Percentiles rank a stretch among this genome's conserved stretches.
phyloP scores from a whole-genome alignment of 345 rosid genomes.

The Microthlaspi erraticum region DNA sequence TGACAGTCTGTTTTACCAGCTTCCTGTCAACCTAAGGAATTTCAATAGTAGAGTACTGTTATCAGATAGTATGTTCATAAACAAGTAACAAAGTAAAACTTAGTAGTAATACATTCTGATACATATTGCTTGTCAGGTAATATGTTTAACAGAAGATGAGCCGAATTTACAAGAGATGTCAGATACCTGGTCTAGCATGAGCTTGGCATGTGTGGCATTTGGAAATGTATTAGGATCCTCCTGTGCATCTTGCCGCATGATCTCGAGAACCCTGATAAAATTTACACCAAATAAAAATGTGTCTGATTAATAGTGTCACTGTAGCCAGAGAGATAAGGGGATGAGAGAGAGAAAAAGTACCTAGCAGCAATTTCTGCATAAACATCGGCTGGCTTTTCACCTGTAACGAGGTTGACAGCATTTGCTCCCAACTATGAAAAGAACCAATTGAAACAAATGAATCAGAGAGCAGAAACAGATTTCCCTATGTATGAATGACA shows the following conservation, averaged over 20 bases:
- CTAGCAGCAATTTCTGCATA: constrained; percentile 92
- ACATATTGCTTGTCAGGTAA: constrained; percentile 11
- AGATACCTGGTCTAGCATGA: constrained; percentile 77
- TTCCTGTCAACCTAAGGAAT: constrained; percentile 84
- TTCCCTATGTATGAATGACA: neutral
- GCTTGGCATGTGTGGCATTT: constrained; percentile 63
- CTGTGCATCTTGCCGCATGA: constrained; percentile 75
- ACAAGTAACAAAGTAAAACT: constrained; percentile 12
- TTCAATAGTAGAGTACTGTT: constrained; percentile 33
- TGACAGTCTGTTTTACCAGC: constrained; percentile 98
- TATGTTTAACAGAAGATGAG: constrained; percentile 9
- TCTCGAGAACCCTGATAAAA: constrained; percentile 75
- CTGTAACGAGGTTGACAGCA: constrained; percentile 92
- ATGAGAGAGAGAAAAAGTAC: constrained; percentile 48
- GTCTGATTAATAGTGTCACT: constrained; percentile 9
- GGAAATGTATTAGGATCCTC: constrained; percentile 68
- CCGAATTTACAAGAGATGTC: constrained; percentile 25
- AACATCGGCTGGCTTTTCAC: constrained; percentile 94
- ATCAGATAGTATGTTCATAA: constrained; percentile 30
- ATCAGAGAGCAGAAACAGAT: constrained; percentile 21
- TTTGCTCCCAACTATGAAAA: constrained; percentile 88
- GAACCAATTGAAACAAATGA: constrained; percentile 32
- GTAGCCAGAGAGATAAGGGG: constrained; percentile 16
- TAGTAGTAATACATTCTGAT: constrained; percentile 12
- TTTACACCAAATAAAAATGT: constrained; percentile 27